Percentiles rank a stretch among this genome's conserved stretches.
phyloP scores from a whole-genome alignment of 345 rosid species.

The Crucihimalaya himalaica region DNA sequence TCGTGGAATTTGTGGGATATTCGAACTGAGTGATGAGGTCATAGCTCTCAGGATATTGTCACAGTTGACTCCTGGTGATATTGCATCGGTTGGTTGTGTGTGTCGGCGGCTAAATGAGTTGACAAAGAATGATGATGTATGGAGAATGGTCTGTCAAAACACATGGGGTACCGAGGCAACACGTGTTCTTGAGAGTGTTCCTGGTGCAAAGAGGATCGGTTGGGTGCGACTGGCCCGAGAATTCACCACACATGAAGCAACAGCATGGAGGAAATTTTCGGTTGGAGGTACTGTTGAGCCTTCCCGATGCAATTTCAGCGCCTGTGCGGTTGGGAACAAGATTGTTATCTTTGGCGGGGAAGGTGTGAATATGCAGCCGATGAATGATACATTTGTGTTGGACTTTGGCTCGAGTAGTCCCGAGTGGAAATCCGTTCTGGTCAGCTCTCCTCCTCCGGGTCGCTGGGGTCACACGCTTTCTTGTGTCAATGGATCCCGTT shows the following conservation, averaged over 20 bases:
- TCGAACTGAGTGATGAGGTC: conserved; percentile 81
- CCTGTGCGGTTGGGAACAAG: conserved; percentile 88
- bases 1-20: conserved; percentile 71
- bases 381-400: conserved; percentile 92
- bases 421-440: conserved; percentile 86
- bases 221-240: conserved; percentile 88
- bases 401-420: conserved; percentile 81
- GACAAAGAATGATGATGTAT: conserved; percentile 82
- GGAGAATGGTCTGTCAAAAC: conserved; percentile 95
- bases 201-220: conserved; percentile 86
- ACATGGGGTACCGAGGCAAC: conserved; percentile 94
- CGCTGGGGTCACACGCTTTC: conserved; percentile 98
- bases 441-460: conserved; percentile 95
- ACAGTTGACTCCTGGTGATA: conserved; percentile 79
- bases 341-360: conserved; percentile 95
- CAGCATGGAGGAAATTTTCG: conserved; percentile 85
- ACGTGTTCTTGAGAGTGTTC: conserved; percentile 74
- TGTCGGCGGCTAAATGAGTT: conserved; percentile 62
- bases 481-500: conserved; percentile 79
- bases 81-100: conserved; percentile 83
- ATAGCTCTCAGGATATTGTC: conserved; percentile 71
- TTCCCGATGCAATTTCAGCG: conserved; percentile 88
- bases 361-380: conserved; percentile 94
- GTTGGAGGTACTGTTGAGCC: conserved; percentile 95
- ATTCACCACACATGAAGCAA: conserved; percentile 88